Percentiles rank a stretch among this genome's conserved stretches.
phyloP scores from a whole-genome alignment of 805 yeast species.

The Candida chauliodis region DNA sequence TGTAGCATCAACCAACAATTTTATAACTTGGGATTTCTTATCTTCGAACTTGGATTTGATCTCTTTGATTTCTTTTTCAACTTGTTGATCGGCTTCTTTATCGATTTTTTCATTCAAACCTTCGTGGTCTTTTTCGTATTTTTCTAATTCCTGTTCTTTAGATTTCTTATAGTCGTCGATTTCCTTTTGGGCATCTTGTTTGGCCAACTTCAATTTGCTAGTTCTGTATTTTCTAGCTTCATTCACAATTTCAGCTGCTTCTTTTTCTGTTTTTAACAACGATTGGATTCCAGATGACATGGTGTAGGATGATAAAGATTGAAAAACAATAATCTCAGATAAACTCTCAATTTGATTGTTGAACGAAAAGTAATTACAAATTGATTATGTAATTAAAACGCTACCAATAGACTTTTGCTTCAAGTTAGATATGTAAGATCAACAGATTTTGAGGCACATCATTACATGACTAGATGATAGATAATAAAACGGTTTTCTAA shows the following conservation, averaged over 20 bases:
- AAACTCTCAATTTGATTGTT: background rate
- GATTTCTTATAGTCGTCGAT: constrained; percentile 79
- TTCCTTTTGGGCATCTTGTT: constrained; percentile 87
- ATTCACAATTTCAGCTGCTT: constrained; percentile 93
- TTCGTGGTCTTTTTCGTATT: constrained; percentile 67
- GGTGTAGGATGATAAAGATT: background rate
- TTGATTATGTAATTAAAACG: no score
- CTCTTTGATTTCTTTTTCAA: constrained; percentile 64
- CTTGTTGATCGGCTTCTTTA: constrained; percentile 71
- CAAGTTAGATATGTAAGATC: no score
- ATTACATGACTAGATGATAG: no score
- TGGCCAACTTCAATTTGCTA: constrained; percentile 87
- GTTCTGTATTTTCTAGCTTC: constrained; percentile 91
- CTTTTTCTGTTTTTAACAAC: constrained; percentile 84
- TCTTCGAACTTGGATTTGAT: constrained; percentile 61
- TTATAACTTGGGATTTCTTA: constrained; percentile 66
- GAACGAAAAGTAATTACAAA: background rate
- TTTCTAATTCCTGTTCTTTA: constrained; percentile 78
- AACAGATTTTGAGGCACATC: no score
- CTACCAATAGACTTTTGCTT: background rate
- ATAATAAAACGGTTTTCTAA: no score
- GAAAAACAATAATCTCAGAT: background rate
- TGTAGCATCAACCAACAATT: constrained; percentile 76
- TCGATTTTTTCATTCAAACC: constrained; percentile 76
- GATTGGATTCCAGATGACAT: constrained; percentile 60